Evolutionary conservation across 306 rosid genomes (phyloP), one percentile per base, ranked within the genome.

Genomic region (Betula pendula): DNA sequence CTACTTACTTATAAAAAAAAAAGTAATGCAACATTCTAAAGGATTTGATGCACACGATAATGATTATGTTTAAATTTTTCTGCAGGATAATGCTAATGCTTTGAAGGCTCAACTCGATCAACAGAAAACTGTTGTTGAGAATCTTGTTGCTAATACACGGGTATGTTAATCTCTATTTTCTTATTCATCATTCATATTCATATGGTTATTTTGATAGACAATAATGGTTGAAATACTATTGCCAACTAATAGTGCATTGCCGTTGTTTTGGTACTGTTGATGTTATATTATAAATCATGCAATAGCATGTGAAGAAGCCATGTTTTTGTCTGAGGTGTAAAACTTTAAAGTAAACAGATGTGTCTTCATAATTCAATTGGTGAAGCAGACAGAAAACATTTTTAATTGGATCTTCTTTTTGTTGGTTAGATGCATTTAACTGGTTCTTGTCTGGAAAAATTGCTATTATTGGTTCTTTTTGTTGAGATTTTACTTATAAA

Each of bases 41-140:
- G 67, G 42, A 27, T 49, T 24, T 58, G 47, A 52, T 58, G 51
- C 33, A 47, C 24, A 31, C 42, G 33, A 40, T 71, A 44, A 31
- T 75, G 53, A 73, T 71, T 71, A 53, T 71, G 42, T 55, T 77
- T 80, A 47, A 75, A 47, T 65, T 27, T 72, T 79, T 71, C 59
- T 86, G 76, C 97, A 94, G 98, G 98, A 94, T 81, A 94, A 92
- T 88, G 98, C 98, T 68, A 89, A 81, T 83, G 75, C 97, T 80
- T 72, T 94, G 90, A 94, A 89, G 83, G 75, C 87, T 81, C 98
- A 94, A 87, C 97, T 94, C 70, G 98, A 94, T 89, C 98, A 94
- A 79, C 98, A 94, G 82, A 92, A 94, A 87, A 27, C 80, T 78
- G 98, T 94, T 75, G 98, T 94, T 72, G 98, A 94, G 19, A 94